Conservation (phyloP, 2,329 filamentous ascomycete genomes). For the Arthrobotrys entomopaga region DNA sequence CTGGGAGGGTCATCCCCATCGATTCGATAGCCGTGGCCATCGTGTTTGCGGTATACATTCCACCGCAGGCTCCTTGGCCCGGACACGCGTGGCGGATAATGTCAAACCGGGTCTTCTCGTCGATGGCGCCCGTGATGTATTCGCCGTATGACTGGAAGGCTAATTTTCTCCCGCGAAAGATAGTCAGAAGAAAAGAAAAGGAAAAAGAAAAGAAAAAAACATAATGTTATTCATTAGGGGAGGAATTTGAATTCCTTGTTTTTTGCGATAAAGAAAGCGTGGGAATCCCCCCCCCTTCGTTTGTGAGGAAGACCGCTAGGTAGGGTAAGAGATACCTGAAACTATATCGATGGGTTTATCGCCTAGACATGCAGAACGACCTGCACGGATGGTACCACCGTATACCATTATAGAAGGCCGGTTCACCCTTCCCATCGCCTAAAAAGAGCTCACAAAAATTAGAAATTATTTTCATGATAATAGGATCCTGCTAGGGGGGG, state of each 20-base stretch:
- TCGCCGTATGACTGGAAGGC: constrained; percentile 98
- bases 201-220: not conserved
- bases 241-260: not conserved
- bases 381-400: constrained; percentile 91
- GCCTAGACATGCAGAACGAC: constrained; percentile 79
- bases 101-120: constrained; percentile 88
- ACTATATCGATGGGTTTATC: constrained; percentile 88
- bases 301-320: not conserved
- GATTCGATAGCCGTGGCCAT: constrained; percentile 79
- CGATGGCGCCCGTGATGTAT: constrained; percentile 83
- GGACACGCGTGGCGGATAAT: constrained; percentile 93
- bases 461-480: constrained; percentile 62
- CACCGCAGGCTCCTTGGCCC: constrained; percentile 82
- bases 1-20: constrained; percentile 81
- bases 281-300: too few relatives aligned
- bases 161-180: constrained; percentile 9
- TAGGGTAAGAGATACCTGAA: constrained; percentile 64
- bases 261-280: not conserved
- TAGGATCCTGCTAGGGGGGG: not conserved
- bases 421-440: constrained; percentile 92
- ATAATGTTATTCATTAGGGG: not conserved
- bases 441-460: constrained; percentile 62
- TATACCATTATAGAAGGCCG: constrained; percentile 97
- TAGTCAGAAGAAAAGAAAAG: not conserved
- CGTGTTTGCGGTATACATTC: constrained; percentile 84